Base-by-base conservation (phyloP, 805 yeast genomes). In the Ogataea trehalophila region DNA sequence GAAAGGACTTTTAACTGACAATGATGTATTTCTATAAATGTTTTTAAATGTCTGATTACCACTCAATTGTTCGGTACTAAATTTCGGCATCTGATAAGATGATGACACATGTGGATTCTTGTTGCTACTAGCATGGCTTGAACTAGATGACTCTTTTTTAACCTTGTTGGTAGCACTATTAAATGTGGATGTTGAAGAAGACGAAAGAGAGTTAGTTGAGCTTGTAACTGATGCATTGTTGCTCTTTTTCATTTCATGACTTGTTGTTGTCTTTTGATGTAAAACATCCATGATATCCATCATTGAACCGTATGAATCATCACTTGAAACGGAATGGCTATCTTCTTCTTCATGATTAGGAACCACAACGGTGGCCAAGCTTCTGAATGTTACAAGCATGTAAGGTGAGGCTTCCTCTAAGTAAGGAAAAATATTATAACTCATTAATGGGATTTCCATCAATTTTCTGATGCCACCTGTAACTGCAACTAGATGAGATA, bases 401-500 rank as follows among this genome's bases (percentile, higher is more conserved):
- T 51, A 42, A 2, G 66, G 61, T 1, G 63, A 50, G 4, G 60
- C 39, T 18, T 52, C 49, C 29, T 58, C 48, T 15, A 60, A 35
- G 35, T 52, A 46, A n/a, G 53, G 51, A 34, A 49, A 55, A 4
- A 57, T 37, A 17, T 39, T 41, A 7, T 56, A 51, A 5, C 53
- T 39, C 43, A 60, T 43, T 3, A 52, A 41, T 11, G 65, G 62
- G 4, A 57, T 49, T 26, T 56, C 52, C 36, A 55, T 48, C 3
- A 62, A 33, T n/a, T 54, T 47, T 41, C 53, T 49, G 0, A 65
- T 44, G 6, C 63, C 66, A 36, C 66, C 66, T 1, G 61, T 49
- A 7, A 58, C 42, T 20, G 56, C 46, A 6, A 53, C 46, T 14
- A 61, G 34, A 33, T 55, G 48, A 5, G 47, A 23, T 3, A 55